phyloP scores from a whole-genome alignment of 139 green algal genomes.

The Raphidocelis subcapitata region DNA sequence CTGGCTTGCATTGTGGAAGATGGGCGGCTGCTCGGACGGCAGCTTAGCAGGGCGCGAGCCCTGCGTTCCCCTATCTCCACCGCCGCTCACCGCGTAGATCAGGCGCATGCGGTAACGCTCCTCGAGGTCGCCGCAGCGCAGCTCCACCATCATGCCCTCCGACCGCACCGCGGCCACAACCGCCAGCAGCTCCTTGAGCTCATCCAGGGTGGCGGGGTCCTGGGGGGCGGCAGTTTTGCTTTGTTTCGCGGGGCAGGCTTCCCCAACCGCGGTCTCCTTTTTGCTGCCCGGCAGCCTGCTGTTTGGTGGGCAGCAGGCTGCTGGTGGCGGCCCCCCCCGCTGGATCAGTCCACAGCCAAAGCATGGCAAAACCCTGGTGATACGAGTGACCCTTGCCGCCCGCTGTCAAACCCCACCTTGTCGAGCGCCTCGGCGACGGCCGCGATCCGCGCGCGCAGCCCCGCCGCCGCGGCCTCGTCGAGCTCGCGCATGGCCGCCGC shows the following conservation, averaged over 20 bases:
- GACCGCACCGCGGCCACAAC: constrained; percentile 1
- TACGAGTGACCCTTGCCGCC: too few relatives aligned
- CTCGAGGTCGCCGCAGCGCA: constrained; percentile 73
- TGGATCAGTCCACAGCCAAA: too few relatives aligned
- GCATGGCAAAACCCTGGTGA: too few relatives aligned
- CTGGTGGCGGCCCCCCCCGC: too few relatives aligned
- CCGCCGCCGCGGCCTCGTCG: constrained; percentile 45
- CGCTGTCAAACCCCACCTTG: not conserved
- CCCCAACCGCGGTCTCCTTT: too few relatives aligned
- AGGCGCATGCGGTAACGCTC: constrained; percentile 77
- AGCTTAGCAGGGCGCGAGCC: too few relatives aligned
- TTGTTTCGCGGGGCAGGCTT: too few relatives aligned
- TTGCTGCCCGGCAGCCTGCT: too few relatives aligned
- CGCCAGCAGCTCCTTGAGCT: constrained; percentile 61
- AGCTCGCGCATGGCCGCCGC: constrained; percentile 64
- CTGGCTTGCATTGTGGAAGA: too few relatives aligned
- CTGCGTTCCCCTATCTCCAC: too few relatives aligned
- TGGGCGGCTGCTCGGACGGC: too few relatives aligned
- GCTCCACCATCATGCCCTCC: constrained; percentile 71
- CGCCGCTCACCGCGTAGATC: constrained; percentile 50
- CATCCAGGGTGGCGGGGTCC: constrained; percentile 61
- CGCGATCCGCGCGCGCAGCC: constrained; percentile 43
- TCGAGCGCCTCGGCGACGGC: not conserved
- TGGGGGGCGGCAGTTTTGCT: not conserved
- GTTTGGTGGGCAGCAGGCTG: too few relatives aligned